Evolutionary conservation across 768 basidiomycete species (phyloP).

Genomic region (Pilatotrama ljubarskyi): DNA sequence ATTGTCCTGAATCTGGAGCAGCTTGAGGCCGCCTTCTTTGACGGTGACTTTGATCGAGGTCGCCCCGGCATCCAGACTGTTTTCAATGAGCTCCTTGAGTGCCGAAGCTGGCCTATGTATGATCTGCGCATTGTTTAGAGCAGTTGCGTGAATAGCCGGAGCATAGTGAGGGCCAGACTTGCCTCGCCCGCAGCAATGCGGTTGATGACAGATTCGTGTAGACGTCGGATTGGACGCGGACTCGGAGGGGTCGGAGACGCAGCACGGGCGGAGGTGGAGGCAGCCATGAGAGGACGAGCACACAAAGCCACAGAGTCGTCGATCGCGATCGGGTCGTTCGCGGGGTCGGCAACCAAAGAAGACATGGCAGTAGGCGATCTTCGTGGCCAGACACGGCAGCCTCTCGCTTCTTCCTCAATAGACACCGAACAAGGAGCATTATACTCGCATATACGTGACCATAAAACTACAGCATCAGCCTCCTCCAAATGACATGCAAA

Average conservation of each 20-base stretch:
- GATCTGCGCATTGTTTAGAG: constrained; percentile 46
- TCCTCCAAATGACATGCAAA: background rate
- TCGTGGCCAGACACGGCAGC: background rate
- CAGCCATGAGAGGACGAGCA: constrained; percentile 1
- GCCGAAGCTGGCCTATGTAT: constrained; percentile 92
- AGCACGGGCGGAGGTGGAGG: constrained; percentile 3
- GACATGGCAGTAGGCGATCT: background rate
- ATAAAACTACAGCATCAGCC: background rate
- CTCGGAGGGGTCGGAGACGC: constrained; percentile 34
- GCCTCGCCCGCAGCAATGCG: constrained; percentile 76
- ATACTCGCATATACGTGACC: background rate
- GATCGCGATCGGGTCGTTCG: constrained; percentile 3
- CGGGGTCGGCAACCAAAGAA: background rate
- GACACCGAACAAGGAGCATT: no score
- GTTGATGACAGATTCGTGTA: constrained; percentile 85
- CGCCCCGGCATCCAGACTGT: constrained; percentile 90
- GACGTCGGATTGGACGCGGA: constrained; percentile 68
- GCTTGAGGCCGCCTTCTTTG: constrained; percentile 94
- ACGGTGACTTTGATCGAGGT: constrained; percentile 84
- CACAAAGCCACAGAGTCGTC: background rate
- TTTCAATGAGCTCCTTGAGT: constrained; percentile 94
- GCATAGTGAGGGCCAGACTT: constrained; percentile 6
- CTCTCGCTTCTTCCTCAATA: background rate
- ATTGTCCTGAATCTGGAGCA: constrained; percentile 95
- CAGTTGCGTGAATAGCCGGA: background rate